Evolutionary conservation across 441 rosid species (phyloP).

Genomic region (Euphorbia celastroides): DNA sequence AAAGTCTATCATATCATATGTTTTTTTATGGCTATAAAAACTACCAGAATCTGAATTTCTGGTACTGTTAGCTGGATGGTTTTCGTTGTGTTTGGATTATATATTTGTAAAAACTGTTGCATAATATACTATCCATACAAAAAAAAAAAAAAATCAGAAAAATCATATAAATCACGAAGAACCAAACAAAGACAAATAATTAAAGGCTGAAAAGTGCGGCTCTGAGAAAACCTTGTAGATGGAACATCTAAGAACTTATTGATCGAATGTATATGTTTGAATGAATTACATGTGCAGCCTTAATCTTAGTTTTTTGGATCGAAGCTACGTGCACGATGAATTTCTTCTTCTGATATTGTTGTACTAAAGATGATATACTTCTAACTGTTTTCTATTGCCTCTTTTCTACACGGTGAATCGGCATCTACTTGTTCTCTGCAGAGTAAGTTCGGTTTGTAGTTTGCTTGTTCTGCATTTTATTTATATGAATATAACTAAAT

Average conservation of each 20-base stretch:
- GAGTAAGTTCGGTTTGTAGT: constrained; percentile 54
- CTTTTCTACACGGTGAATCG: constrained; percentile 25
- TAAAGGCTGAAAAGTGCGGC: background rate
- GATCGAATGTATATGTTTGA: background rate
- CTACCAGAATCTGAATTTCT: too few species aligned
- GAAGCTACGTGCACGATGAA: background rate
- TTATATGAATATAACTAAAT: constrained; percentile 7
- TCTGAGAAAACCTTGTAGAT: background rate
- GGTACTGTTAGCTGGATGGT: too few species aligned
- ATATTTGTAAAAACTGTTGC: too few species aligned
- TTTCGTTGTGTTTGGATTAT: too few species aligned
- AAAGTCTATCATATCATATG: too few species aligned
- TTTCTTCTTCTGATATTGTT: background rate
- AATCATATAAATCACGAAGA: too few species aligned
- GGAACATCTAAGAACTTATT: background rate
- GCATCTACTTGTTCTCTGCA: constrained; percentile 27
- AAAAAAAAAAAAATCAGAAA: too few species aligned
- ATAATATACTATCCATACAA: too few species aligned
- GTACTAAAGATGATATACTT: constrained; percentile 2
- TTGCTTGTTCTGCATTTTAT: background rate
- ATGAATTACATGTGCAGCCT: background rate
- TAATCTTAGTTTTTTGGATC: background rate
- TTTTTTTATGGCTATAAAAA: too few species aligned
- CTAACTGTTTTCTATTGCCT: constrained; percentile 16
- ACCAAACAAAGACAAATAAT: too few species aligned